Percentiles rank a stretch among this genome's conserved stretches.
Conservation (phyloP, 2,329 filamentous ascomycete genomes). For the Helotiales sp. region DNA sequence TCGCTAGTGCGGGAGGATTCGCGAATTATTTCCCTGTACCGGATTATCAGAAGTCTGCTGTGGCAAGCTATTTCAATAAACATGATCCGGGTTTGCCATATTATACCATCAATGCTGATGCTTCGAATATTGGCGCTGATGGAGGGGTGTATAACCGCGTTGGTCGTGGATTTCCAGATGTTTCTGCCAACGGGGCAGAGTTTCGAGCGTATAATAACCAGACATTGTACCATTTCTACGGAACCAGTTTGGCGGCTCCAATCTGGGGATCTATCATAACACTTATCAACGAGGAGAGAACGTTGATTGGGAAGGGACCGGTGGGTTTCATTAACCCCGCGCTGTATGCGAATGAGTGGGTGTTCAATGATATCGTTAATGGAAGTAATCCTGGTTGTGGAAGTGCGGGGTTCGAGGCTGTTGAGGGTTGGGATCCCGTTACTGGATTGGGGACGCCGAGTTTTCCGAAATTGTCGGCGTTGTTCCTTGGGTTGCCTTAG, state of each 20-base stretch:
- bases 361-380: constrained; percentile 36
- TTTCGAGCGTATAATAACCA: constrained; percentile 42
- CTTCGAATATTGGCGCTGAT: constrained; percentile 34
- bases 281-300: constrained; percentile 42
- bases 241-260: constrained; percentile 48
- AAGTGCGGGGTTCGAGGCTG: constrained; percentile 34
- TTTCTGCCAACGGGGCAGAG: constrained; percentile 45
- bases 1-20: constrained; percentile 78
- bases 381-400: constrained; percentile 36
- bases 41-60: constrained; percentile 43
- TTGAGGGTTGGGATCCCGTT: constrained; percentile 37
- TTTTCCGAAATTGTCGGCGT: constrained; percentile 23
- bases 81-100: constrained; percentile 28
- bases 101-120: constrained; percentile 17
- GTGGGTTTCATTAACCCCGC: constrained; percentile 42
- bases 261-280: constrained; percentile 43
- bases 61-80: constrained; percentile 27
- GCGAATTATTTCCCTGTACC: constrained; percentile 51
- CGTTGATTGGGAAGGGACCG: constrained; percentile 36
- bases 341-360: constrained; percentile 28
- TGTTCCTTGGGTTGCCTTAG: constrained; percentile 25
- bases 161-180: constrained; percentile 50
- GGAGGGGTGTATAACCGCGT: constrained; percentile 47
- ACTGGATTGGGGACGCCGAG: constrained; percentile 36
- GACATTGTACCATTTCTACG: constrained; percentile 43